Evolutionary conservation across 83 land plant genomes (phyloP).

Genomic region (Thuja plicata): DNA sequence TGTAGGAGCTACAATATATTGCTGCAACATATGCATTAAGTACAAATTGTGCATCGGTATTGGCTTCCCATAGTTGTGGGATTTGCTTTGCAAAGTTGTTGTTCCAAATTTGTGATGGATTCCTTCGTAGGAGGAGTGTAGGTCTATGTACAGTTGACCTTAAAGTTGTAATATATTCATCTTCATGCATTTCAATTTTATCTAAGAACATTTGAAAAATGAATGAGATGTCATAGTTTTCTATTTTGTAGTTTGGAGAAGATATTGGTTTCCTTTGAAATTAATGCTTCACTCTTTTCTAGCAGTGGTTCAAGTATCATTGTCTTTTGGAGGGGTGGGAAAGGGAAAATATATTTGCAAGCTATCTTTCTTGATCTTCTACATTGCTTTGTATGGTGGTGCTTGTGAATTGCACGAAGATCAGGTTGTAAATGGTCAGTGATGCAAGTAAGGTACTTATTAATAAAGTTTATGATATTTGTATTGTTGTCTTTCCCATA

Average conservation of each 20-base stretch:
- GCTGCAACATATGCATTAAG: not conserved
- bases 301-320: not conserved
- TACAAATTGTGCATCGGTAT: not conserved
- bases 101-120: not conserved
- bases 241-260: not conserved
- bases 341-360: not conserved
- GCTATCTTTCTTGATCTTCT: not conserved
- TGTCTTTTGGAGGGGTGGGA: not conserved
- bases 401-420: not conserved
- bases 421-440: not conserved
- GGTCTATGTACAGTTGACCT: not conserved
- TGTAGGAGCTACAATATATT: not conserved
- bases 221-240: not conserved
- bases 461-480: not conserved
- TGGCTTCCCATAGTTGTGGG: accelerated
- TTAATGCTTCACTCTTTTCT: not conserved
- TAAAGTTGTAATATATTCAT: not conserved
- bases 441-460: not conserved
- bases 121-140: not conserved
- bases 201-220: not conserved
- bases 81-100: not conserved
- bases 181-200: not conserved
- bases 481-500: not conserved
- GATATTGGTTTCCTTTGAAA: not conserved
- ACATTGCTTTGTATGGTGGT: not conserved